Evolutionary conservation across 176 grass and related monocot species (phyloP).

Genomic region (Avena sativa): DNA sequence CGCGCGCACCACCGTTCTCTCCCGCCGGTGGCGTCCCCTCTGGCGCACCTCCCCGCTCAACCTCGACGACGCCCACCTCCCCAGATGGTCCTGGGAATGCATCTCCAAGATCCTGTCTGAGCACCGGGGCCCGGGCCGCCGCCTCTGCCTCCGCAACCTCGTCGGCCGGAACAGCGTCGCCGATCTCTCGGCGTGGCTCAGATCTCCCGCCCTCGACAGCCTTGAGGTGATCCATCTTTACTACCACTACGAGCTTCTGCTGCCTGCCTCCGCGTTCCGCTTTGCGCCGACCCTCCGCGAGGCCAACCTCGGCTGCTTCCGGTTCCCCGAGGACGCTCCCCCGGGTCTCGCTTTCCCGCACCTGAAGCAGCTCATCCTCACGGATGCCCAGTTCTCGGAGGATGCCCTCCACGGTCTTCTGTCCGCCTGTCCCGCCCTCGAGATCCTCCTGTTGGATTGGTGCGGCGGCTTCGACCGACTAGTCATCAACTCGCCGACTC

Average conservation of each 20-base stretch:
- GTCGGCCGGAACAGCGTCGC: background rate
- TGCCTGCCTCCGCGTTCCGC: background rate
- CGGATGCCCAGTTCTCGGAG: background rate
- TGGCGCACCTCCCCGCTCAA: conserved; percentile 21
- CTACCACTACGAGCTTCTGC: background rate
- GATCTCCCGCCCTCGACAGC: background rate
- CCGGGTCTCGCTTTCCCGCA: background rate
- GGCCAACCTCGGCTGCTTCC: background rate
- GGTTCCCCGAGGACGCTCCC: background rate
- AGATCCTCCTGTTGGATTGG: background rate
- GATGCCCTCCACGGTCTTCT: background rate
- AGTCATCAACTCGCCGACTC: background rate
- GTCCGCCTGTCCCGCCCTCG: background rate
- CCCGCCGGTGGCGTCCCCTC: conserved; percentile 24
- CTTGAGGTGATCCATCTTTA: background rate
- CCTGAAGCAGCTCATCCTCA: background rate
- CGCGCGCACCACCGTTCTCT: background rate
- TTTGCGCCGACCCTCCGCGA: conserved; percentile 5
- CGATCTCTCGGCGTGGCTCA: background rate
- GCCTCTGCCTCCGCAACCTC: background rate
- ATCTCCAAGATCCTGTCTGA: conserved; percentile 20
- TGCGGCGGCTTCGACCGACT: background rate
- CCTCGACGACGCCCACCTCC: conserved; percentile 1
- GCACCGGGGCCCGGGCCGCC: background rate
- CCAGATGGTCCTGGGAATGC: background rate